Percentiles rank a stretch among this genome's conserved stretches.
Evolutionary conservation across 1,284 basidiomycete species (phyloP).

Genomic region (Cutaneotrichosporon sp.): DNA sequence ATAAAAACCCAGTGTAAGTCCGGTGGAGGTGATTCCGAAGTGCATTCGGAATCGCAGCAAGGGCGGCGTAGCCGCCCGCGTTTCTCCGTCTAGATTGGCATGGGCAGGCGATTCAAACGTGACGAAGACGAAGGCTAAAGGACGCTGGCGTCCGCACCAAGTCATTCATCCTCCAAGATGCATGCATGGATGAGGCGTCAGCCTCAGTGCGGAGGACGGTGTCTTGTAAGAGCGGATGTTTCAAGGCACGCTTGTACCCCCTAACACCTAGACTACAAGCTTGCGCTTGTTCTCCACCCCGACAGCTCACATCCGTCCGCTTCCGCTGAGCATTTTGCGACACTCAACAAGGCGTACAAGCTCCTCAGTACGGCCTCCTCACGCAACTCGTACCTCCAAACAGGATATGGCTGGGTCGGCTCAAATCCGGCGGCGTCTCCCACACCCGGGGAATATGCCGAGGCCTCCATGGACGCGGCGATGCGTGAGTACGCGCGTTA

Average conservation of each 20-base stretch:
- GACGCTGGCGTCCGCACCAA: no score
- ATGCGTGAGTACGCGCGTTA: slow-evolving; percentile 31
- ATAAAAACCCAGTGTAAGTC: slow-evolving; percentile 44
- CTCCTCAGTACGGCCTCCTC: slow-evolving; percentile 34
- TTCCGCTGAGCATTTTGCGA: slow-evolving; percentile 41
- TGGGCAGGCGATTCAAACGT: no score
- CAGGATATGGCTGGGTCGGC: slow-evolving; percentile 41
- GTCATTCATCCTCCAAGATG: no score
- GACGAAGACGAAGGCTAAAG: no score
- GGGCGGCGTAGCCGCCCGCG: no score
- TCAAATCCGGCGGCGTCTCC: neutral
- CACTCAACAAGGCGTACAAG: slow-evolving; percentile 43
- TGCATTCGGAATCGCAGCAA: slow-evolving; percentile 3
- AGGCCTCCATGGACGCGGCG: slow-evolving; percentile 18
- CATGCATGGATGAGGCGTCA: no score
- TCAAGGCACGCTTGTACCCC: no score
- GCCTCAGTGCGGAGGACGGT: no score
- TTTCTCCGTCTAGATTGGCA: neutral
- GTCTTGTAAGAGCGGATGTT: no score
- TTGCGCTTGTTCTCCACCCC: slow-evolving; percentile 47
- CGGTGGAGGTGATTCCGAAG: neutral
- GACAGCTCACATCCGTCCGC: slow-evolving; percentile 46
- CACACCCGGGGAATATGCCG: neutral
- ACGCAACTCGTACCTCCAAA: slow-evolving; percentile 35
- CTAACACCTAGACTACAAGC: slow-evolving; percentile 39